Evolutionary conservation across 306 rosid species (phyloP).

Genomic region (Herpetospermum pedunculosum): DNA sequence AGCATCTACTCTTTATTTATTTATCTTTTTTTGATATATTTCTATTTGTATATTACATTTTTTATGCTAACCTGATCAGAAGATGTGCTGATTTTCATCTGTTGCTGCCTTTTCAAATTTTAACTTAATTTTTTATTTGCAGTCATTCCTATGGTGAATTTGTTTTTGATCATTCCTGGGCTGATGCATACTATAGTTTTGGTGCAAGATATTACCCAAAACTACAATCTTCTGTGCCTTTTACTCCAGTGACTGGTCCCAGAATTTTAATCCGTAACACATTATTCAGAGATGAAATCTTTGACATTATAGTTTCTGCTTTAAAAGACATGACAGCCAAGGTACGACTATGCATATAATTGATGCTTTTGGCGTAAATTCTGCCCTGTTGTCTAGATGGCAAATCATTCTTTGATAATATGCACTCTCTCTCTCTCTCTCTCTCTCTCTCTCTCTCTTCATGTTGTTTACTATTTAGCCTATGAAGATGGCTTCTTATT

Average conservation of each 20-base stretch:
- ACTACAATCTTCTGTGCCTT: conserved; percentile 80
- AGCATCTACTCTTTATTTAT: conserved; percentile 5
- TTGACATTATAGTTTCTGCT: conserved; percentile 51
- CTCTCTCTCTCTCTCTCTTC: neutral
- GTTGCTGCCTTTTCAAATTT: neutral
- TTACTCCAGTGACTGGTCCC: conserved; percentile 93
- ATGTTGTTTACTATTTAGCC: neutral
- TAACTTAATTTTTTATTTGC: conserved; percentile 19
- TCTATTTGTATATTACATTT: neutral
- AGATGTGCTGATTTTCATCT: neutral
- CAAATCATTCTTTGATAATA: neutral
- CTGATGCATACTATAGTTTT: conserved; percentile 68
- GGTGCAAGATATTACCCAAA: conserved; percentile 81
- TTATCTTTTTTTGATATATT: neutral
- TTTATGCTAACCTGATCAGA: neutral
- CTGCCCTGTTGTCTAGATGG: neutral
- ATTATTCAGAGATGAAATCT: conserved; percentile 46
- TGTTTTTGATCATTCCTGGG: conserved; percentile 97
- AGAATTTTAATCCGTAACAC: conserved; percentile 65
- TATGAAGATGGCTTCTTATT: neutral
- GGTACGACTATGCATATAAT: conserved; percentile 25
- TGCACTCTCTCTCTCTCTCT: neutral
- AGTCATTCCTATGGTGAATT: conserved; percentile 94
- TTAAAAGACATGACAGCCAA: conserved; percentile 57
- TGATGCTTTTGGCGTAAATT: neutral